Base-by-base conservation (phyloP, 345 rosid species). In the Cardamine resedifolia region DNA sequence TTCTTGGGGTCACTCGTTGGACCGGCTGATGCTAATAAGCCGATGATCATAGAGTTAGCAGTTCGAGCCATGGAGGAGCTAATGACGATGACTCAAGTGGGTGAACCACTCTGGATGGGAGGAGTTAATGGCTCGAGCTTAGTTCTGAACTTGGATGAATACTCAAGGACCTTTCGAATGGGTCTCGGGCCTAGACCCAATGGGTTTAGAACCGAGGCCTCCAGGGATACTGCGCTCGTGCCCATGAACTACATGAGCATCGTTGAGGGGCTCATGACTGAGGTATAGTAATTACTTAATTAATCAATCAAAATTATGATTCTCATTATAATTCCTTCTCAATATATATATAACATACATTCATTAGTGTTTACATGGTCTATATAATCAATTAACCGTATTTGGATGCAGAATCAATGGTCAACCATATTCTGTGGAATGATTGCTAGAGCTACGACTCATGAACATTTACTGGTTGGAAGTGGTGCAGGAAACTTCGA, bases 31-130 rank as follows among this genome's bases (percentile, higher is more conserved):
- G 87, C 81, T 0, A 87, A 86, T 43, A 92, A 85, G 73, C 91
- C 90, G 0, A 71, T 84, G 79, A 77, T 92, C 39, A 76, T 96
- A 7, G 95, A 88, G 81, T 88, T 96, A 6, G 99, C 96, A 0
- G 84, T 87, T 33, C 83, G 82, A 15, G 98, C 99, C 24, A 92
- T 96, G 99, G 96, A 90, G 65, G 99, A 96, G 74, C 71, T 96
- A 0, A 19, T 90, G 41, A 77, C 80, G 67, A 88, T 90, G 98
- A 82, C 91, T 71, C 96, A 86, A 69, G 71, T 83, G 79, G 86
- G 68, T 26, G 96, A 92, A 41, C 98, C 97, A 2, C 75, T 96
- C 38, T 96, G 99, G 99, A 74, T 78, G 38, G 76, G 47, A 11
- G 84, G 84, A 55, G 70, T 77, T 66, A 83, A 89, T 73, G 95